These are phyloP conservation scores for Aspergillus eucalypticola DNA, from an alignment of 2,329 filamentous ascomycete genomes.

Conservation along the genomic window DNA sequence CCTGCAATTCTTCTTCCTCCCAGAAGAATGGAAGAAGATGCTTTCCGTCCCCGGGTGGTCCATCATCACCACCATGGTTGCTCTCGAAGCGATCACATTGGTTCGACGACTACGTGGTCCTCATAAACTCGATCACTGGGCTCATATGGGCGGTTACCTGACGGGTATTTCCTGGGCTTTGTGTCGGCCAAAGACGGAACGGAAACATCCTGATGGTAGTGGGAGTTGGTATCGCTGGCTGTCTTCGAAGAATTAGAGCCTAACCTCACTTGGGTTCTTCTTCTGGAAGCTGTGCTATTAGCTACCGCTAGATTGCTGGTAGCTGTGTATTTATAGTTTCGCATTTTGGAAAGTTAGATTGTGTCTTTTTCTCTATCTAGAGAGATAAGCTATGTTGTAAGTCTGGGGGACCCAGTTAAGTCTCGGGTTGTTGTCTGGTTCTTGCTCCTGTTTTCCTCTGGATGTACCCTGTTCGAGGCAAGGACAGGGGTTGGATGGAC, in stretches of 20 bases:
- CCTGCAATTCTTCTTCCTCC: conserved; percentile 45
- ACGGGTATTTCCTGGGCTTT: conserved; percentile 32
- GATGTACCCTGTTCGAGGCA: too few relatives aligned
- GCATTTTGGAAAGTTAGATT: too few relatives aligned
- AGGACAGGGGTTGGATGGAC: too few relatives aligned
- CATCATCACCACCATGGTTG: conserved; percentile 39
- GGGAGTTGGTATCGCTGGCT: not conserved
- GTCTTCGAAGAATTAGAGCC: not conserved
- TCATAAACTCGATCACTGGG: conserved; percentile 41
- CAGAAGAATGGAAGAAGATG: conserved; percentile 39
- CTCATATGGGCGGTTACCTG: conserved; percentile 46
- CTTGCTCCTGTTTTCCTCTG: too few relatives aligned
- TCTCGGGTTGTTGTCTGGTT: too few relatives aligned
- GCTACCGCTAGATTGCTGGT: too few relatives aligned
- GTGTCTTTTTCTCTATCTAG: too few relatives aligned
- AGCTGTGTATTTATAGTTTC: not conserved
- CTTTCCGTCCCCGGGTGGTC: conserved; percentile 45
- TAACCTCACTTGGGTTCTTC: too few relatives aligned
- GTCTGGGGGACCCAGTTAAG: too few relatives aligned
- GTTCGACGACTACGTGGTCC: conserved; percentile 32
- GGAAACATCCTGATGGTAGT: conserved; percentile 11
- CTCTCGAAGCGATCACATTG: conserved; percentile 39
- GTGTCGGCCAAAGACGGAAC: conserved; percentile 15
- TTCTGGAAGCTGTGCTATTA: too few relatives aligned
- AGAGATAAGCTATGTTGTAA: too few relatives aligned